Percentiles rank a stretch among this genome's conserved stretches.
phyloP scores from a whole-genome alignment of 2,329 filamentous ascomycete genomes.

The Gnomoniopsis smithogilvyi region DNA sequence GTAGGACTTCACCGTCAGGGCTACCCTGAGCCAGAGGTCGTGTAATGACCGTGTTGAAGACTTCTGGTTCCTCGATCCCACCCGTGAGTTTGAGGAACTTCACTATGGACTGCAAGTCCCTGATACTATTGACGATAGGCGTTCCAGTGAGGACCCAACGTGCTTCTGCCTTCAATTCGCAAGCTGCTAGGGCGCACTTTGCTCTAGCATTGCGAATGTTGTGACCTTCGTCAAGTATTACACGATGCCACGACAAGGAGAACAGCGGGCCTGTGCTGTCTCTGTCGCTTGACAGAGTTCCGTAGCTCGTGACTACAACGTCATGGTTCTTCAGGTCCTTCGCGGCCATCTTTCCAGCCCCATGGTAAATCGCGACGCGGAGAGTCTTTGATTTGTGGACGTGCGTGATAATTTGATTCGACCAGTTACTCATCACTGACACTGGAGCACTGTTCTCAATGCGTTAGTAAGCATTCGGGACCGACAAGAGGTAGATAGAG shows the following conservation, averaged over 20 bases:
- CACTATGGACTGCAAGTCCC: constrained; percentile 76
- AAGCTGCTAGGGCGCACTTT: constrained; percentile 68
- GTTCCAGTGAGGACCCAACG: constrained; percentile 80
- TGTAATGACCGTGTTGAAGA: constrained; percentile 72
- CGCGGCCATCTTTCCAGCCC: constrained; percentile 53
- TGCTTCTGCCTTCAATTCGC: constrained; percentile 63
- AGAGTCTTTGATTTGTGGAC: constrained; percentile 61
- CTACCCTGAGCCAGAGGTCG: constrained; percentile 62
- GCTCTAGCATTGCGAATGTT: constrained; percentile 75
- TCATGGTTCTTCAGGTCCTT: constrained; percentile 63
- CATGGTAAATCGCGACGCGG: constrained; percentile 73
- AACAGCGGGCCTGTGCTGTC: constrained; percentile 40
- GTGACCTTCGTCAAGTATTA: constrained; percentile 83
- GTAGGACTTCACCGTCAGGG: constrained; percentile 55
- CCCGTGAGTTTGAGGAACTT: constrained; percentile 75
- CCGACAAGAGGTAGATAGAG: background rate
- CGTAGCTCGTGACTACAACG: constrained; percentile 82
- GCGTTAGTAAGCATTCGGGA: background rate
- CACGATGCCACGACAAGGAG: constrained; percentile 66
- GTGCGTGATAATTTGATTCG: constrained; percentile 72
- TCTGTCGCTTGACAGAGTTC: constrained; percentile 64
- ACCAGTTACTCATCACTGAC: constrained; percentile 66
- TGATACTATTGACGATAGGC: constrained; percentile 78
- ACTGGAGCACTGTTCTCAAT: background rate
- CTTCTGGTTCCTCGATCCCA: constrained; percentile 66